These are phyloP conservation scores for Arctium minus DNA, from an alignment of 129 eudicot genomes.

Conservation along the genomic window DNA sequence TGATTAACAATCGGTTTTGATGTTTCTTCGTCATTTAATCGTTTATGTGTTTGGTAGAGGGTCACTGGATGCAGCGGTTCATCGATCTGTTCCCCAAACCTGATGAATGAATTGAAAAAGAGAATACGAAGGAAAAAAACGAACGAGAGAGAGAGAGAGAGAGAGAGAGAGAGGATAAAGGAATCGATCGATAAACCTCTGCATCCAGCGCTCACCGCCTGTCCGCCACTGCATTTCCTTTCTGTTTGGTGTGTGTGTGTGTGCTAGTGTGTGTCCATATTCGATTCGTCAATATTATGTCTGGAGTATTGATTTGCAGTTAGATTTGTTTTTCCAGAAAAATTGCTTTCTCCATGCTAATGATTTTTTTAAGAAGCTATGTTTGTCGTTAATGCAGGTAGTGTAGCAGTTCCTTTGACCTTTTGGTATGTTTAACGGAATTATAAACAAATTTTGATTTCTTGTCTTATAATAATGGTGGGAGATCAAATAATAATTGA, in stretches of 20 bases:
- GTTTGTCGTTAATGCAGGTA: neutral
- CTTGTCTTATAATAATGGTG: neutral
- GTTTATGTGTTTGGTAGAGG: slow-evolving; percentile 12
- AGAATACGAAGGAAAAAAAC: neutral
- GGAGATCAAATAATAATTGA: neutral
- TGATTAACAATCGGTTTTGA: neutral
- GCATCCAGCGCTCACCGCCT: slow-evolving; percentile 67
- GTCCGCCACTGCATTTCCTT: neutral
- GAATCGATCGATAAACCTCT: slow-evolving; percentile 90
- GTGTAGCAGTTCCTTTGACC: neutral
- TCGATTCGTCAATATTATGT: neutral
- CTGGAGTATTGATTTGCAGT: neutral
- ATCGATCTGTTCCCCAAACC: slow-evolving; percentile 60
- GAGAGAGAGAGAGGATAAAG: slow-evolving; percentile 17
- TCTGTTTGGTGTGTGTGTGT: neutral
- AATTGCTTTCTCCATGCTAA: neutral
- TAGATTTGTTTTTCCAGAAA: neutral
- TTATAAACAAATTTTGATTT: neutral
- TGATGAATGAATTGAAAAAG: neutral
- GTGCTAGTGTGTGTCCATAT: neutral
- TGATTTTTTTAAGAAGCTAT: neutral
- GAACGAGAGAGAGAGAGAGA: neutral
- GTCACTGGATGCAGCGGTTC: slow-evolving; percentile 89
- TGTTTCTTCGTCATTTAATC: neutral
- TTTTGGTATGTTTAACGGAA: neutral